A percentile compares a stretch with the other conserved stretches of the same genome.
phyloP scores from a whole-genome alignment of 192 early-diverging fungal genomes.

The Jimgerdemannia flammicorona region DNA sequence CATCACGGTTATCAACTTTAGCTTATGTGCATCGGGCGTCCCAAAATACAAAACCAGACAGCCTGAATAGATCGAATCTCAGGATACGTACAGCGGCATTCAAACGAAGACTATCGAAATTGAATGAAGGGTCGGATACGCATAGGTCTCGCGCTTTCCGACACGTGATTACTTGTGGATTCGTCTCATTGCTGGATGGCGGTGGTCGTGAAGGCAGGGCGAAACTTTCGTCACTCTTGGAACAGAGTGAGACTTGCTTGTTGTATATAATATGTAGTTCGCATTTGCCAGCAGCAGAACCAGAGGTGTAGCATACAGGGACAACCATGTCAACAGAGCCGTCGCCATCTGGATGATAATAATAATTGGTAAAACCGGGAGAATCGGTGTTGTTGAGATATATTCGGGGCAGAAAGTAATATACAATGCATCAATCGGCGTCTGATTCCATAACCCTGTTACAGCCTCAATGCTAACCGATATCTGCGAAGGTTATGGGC shows the following conservation, averaged over 20 bases:
- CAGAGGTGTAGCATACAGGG: constrained; percentile 48
- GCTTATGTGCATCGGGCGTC: too few species aligned
- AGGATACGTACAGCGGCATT: constrained; percentile 27
- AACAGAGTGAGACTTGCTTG: constrained; percentile 76
- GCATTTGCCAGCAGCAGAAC: constrained; percentile 24
- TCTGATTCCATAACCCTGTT: neutral
- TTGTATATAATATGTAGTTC: constrained; percentile 79
- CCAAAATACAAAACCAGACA: constrained; percentile 8
- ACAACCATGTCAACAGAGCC: constrained; percentile 85
- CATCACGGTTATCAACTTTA: too few species aligned
- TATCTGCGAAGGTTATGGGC: constrained; percentile 85
- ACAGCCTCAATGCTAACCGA: constrained; percentile 49
- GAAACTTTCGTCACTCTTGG: constrained; percentile 22
- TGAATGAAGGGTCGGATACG: constrained; percentile 63
- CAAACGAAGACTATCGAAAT: constrained; percentile 53
- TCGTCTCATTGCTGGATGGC: constrained; percentile 13
- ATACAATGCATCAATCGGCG: too few species aligned
- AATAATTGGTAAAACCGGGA: neutral
- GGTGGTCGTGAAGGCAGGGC: neutral
- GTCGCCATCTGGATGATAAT: constrained; percentile 62
- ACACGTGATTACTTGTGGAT: constrained; percentile 37
- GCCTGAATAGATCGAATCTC: neutral
- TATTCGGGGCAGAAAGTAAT: too few species aligned
- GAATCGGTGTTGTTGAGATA: too few species aligned
- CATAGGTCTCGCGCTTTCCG: constrained; percentile 68